Evolutionary conservation across 495 filamentous ascomycete genomes (phyloP).

Genomic region (Xylaria cubensis): DNA sequence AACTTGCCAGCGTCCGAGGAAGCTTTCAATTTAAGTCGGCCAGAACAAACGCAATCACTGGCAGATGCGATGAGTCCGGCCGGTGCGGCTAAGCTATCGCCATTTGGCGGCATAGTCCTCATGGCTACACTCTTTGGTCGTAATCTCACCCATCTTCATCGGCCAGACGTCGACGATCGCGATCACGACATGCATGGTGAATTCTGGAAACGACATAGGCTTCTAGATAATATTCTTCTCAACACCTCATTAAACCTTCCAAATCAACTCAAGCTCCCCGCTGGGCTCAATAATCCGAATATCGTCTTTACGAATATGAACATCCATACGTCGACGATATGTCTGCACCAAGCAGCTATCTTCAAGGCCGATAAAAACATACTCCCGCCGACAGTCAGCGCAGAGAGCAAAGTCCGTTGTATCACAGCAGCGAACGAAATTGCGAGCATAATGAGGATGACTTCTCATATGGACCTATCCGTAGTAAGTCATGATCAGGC

Average conservation of each 20-base stretch:
- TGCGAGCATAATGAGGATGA: conserved; percentile 95
- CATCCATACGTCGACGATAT: conserved; percentile 95
- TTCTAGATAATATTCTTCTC: conserved; percentile 87
- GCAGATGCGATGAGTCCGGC: conserved; percentile 73
- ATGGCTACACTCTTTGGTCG: conserved; percentile 90
- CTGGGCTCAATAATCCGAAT: conserved; percentile 78
- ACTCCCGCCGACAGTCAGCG: conserved; percentile 75
- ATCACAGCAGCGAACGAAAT: conserved; percentile 94
- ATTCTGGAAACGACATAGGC: conserved; percentile 94
- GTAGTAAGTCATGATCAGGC: conserved; percentile 61
- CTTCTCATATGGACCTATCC: conserved; percentile 86
- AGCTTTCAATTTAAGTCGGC: conserved; percentile 80
- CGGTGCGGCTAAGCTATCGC: conserved; percentile 72
- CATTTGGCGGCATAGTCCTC: conserved; percentile 82
- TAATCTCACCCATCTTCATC: conserved; percentile 94
- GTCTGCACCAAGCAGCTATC: conserved; percentile 95
- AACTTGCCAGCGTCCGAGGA: conserved; percentile 87
- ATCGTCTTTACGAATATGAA: conserved; percentile 96
- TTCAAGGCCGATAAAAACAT: conserved; percentile 94
- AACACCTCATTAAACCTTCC: conserved; percentile 86
- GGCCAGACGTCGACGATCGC: conserved; percentile 79
- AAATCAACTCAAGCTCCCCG: conserved; percentile 79
- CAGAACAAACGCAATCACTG: conserved; percentile 71
- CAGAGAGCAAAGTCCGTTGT: conserved; percentile 90
- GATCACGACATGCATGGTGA: conserved; percentile 91